These are phyloP conservation scores for Tetrahymena elliotti DNA, from an alignment of 73 alveolate species.

Conservation along the genomic window DNA sequence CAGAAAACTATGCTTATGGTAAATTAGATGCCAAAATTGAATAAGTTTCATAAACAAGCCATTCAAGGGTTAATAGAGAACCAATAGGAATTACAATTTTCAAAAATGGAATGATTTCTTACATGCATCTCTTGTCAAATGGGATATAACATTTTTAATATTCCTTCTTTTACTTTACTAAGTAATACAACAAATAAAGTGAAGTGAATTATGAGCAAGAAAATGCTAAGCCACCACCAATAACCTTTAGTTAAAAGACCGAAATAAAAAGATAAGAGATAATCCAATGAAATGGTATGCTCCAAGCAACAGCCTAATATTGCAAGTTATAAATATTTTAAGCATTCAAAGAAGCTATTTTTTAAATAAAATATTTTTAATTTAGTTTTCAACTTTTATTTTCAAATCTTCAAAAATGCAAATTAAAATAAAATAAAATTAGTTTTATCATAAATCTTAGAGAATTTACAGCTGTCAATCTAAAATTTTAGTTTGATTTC, in stretches of 20 bases:
- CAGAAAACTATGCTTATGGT: neutral
- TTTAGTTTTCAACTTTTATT: too few relatives aligned
- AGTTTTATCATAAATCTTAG: too few relatives aligned
- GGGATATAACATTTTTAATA: neutral
- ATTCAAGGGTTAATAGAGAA: neutral
- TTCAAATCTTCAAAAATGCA: too few relatives aligned
- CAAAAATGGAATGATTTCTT: neutral
- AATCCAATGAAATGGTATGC: neutral
- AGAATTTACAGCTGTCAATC: too few relatives aligned
- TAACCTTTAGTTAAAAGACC: neutral
- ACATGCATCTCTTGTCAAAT: neutral
- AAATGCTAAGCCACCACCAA: neutral
- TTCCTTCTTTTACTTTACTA: neutral
- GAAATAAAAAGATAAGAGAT: neutral
- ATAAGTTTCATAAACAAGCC: constrained; percentile 10
- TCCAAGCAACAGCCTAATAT: neutral
- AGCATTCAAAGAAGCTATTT: neutral
- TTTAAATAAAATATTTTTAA: neutral
- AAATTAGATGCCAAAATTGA: neutral
- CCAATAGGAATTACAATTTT: neutral
- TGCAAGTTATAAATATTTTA: neutral
- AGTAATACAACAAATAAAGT: neutral
- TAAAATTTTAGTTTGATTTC: too few relatives aligned
- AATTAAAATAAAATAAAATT: too few relatives aligned
- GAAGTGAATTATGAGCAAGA: neutral